Percentiles rank a stretch among this genome's conserved stretches.
Conservation (phyloP, 2,329 filamentous ascomycete genomes). For the Penicillium crustosum region DNA sequence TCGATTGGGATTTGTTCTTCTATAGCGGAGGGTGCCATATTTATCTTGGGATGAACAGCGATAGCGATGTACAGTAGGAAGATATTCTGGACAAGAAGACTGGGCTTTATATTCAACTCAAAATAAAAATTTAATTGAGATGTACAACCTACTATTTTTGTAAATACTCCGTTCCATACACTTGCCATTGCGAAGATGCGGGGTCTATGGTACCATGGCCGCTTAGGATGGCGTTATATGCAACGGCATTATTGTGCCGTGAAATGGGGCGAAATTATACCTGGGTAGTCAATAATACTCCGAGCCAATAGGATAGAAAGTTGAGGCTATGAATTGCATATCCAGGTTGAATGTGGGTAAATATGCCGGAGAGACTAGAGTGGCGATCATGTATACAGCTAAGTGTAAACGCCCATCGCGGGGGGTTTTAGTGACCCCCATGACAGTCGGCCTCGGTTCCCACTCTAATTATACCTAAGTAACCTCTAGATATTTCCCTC, state of each 20-base stretch:
- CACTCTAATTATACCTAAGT: too few species aligned
- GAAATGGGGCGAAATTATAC: neutral
- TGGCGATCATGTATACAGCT: neutral
- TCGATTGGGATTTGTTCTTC: constrained; percentile 14
- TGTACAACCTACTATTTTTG: neutral
- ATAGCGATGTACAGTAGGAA: neutral
- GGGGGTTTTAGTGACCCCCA: too few species aligned
- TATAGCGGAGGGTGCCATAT: constrained; percentile 26
- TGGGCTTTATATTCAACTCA: neutral
- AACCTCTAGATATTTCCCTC: too few species aligned
- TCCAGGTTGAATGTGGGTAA: neutral
- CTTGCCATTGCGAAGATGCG: constrained; percentile 8
- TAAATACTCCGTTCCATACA: neutral
- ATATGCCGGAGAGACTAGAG: neutral
- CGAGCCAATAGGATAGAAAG: neutral
- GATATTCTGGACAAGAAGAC: neutral
- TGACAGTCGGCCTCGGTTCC: too few species aligned
- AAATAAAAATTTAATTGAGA: neutral
- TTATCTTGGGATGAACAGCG: neutral
- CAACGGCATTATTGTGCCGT: neutral
- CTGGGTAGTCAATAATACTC: neutral
- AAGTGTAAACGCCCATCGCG: too few species aligned
- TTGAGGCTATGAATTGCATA: neutral
- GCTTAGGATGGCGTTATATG: constrained; percentile 19
- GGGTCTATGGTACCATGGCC: constrained; percentile 19